Conservation (phyloP, 306 rosid genomes). For the Prunus davidiana region DNA sequence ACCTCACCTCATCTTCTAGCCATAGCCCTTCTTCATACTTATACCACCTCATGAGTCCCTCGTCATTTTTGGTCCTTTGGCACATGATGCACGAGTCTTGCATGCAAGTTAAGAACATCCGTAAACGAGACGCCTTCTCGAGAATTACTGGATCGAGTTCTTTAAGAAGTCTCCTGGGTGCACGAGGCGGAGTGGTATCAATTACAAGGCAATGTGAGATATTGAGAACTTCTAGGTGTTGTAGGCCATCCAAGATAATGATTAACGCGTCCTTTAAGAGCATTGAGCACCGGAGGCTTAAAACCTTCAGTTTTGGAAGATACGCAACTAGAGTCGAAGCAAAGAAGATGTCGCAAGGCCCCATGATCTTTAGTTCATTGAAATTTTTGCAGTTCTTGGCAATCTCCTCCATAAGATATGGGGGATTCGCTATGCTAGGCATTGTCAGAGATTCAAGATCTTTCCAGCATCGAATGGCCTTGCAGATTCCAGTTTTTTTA, state of each 20-base stretch:
- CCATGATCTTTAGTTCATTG: constrained; percentile 76
- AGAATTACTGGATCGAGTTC: constrained; percentile 47
- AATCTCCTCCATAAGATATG: constrained; percentile 64
- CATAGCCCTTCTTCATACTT: constrained; percentile 69
- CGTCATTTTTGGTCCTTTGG: constrained; percentile 57
- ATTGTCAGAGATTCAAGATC: constrained; percentile 72
- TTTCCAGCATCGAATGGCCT: constrained; percentile 65
- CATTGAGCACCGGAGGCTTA: constrained; percentile 69
- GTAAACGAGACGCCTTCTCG: constrained; percentile 58
- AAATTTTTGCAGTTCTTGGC: constrained; percentile 57
- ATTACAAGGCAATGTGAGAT: constrained; percentile 63
- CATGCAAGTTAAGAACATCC: constrained; percentile 59
- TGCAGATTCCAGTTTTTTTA: constrained; percentile 71
- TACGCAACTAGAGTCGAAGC: constrained; percentile 42
- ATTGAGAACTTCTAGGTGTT: constrained; percentile 64
- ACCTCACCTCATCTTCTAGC: constrained; percentile 60
- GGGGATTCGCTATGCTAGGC: constrained; percentile 70
- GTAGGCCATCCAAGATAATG: constrained; percentile 45
- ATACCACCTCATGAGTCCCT: constrained; percentile 86
- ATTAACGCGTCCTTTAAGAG: constrained; percentile 49
- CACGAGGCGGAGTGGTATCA: constrained; percentile 45
- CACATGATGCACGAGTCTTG: constrained; percentile 63
- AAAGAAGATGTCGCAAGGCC: constrained; percentile 55
- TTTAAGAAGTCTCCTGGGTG: constrained; percentile 23
- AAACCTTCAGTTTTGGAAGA: constrained; percentile 60